Evolutionary conservation across 1,284 basidiomycete species (phyloP).

Genomic region (Gymnopus androsaceus): DNA sequence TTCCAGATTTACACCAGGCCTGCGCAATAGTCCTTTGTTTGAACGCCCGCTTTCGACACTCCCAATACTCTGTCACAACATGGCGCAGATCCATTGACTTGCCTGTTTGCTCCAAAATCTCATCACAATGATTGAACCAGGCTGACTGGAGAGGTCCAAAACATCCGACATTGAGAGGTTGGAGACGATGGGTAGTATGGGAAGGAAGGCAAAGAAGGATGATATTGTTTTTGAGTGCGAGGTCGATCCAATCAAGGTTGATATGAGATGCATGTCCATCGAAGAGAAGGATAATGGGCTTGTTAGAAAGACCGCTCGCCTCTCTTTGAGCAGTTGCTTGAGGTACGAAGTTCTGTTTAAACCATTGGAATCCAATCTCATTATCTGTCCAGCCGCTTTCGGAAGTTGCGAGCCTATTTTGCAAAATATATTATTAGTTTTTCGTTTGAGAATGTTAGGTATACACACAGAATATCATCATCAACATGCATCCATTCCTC

Average conservation of each 20-base stretch:
- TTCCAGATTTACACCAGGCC: slow-evolving; percentile 28
- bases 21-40: slow-evolving; percentile 26
- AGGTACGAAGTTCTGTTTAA: slow-evolving; percentile 35
- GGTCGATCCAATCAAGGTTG: slow-evolving; percentile 26
- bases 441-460: not conserved
- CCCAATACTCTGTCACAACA: slow-evolving; percentile 30
- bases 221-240: slow-evolving; percentile 30
- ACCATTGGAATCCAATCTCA: slow-evolving; percentile 34
- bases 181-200: slow-evolving; percentile 40
- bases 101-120: slow-evolving; percentile 15
- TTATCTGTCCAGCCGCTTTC: slow-evolving; percentile 44
- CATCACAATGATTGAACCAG: slow-evolving; percentile 25
- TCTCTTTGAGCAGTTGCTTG: slow-evolving; percentile 18
- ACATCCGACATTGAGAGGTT: slow-evolving; percentile 34
- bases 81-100: slow-evolving; percentile 21
- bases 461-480: slow-evolving; percentile 20
- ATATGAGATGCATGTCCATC: slow-evolving; percentile 38
- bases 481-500: slow-evolving; percentile 28
- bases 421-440: not conserved
- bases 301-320: slow-evolving; percentile 17
- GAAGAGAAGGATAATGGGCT: slow-evolving; percentile 7
- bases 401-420: slow-evolving; percentile 19
- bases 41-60: slow-evolving; percentile 23
- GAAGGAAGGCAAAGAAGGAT: slow-evolving; percentile 36
- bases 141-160: slow-evolving; percentile 29